A percentile compares a stretch with the other conserved stretches of the same genome.
Evolutionary conservation across 768 basidiomycete species (phyloP).

Genomic region (Xerocomellus amylosporus): DNA sequence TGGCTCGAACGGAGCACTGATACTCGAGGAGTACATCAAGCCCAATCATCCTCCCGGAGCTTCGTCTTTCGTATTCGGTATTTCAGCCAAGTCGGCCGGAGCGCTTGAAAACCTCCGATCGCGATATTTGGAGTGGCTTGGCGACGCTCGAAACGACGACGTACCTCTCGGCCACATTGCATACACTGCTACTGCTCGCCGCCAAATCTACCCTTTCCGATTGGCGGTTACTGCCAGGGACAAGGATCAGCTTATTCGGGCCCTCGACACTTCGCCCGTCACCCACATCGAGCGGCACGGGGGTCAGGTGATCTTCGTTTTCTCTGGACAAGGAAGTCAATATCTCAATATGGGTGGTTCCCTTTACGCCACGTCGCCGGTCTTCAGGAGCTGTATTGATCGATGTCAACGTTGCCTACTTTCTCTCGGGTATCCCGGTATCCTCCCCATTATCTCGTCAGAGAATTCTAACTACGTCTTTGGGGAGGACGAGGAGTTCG

Average conservation of each 20-base stretch:
- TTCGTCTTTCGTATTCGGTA: conserved; percentile 46
- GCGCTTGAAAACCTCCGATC: conserved; percentile 48
- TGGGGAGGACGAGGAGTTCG: conserved; percentile 36
- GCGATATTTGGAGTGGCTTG: conserved; percentile 49
- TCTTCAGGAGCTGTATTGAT: conserved; percentile 54
- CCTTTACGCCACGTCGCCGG: conserved; percentile 48
- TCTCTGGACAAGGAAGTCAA: conserved; percentile 72
- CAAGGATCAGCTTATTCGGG: conserved; percentile 45
- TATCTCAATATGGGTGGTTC: conserved; percentile 60
- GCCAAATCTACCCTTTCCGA: conserved; percentile 54
- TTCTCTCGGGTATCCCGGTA: conserved; percentile 48
- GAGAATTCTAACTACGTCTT: conserved; percentile 23
- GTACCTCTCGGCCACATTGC: conserved; percentile 49
- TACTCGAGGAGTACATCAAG: conserved; percentile 53
- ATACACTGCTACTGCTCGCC: conserved; percentile 66
- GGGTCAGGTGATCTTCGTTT: conserved; percentile 56
- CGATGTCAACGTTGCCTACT: conserved; percentile 54
- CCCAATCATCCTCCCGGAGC: background rate
- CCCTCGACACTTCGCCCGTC: conserved; percentile 38
- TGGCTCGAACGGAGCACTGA: conserved; percentile 62
- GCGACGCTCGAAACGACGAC: conserved; percentile 23
- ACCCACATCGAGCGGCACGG: conserved; percentile 28
- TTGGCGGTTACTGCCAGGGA: conserved; percentile 46
- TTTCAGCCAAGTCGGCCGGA: conserved; percentile 56
- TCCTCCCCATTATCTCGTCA: conserved; percentile 43